phyloP scores from a whole-genome alignment of 2,329 filamentous ascomycete species.

The Knufia fluminis region DNA sequence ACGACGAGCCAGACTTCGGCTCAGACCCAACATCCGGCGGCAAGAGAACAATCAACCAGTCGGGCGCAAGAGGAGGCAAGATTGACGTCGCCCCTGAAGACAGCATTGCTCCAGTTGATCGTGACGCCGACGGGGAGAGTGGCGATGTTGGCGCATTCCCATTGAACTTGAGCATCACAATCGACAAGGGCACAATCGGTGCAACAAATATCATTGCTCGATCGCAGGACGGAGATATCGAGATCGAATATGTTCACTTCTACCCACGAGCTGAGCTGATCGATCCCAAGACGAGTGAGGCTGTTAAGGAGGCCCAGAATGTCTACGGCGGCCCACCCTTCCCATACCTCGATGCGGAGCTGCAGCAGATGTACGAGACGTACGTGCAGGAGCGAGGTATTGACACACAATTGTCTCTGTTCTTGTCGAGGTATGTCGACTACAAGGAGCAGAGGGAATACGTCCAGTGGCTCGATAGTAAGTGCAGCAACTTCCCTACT shows the following conservation, averaged over 20 bases:
- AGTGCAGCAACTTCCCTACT: conserved; percentile 24
- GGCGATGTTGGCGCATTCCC: conserved; percentile 55
- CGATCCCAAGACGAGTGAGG: conserved; percentile 64
- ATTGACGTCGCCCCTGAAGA: conserved; percentile 49
- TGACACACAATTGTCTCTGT: conserved; percentile 74
- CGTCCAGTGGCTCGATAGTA: conserved; percentile 71
- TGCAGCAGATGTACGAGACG: conserved; percentile 83
- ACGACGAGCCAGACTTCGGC: conserved; percentile 50
- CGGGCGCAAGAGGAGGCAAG: conserved; percentile 42
- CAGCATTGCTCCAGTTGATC: conserved; percentile 46
- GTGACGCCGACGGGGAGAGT: conserved; percentile 46
- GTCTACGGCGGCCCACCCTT: conserved; percentile 89
- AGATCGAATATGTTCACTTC: conserved; percentile 86
- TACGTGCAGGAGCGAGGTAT: conserved; percentile 93
- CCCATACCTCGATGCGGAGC: conserved; percentile 87
- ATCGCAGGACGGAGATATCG: conserved; percentile 74
- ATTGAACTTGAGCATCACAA: conserved; percentile 71
- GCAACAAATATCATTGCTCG: conserved; percentile 79
- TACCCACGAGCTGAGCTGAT: conserved; percentile 71
- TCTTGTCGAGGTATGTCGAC: conserved; percentile 93
- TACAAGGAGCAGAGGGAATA: conserved; percentile 99
- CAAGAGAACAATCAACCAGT: conserved; percentile 48
- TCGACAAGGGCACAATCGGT: conserved; percentile 80
- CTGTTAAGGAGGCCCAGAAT: conserved; percentile 64
- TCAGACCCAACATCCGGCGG: conserved; percentile 39